Base-by-base conservation (phyloP, 2,329 filamentous ascomycete genomes). In the Uncinocarpus reesii region DNA sequence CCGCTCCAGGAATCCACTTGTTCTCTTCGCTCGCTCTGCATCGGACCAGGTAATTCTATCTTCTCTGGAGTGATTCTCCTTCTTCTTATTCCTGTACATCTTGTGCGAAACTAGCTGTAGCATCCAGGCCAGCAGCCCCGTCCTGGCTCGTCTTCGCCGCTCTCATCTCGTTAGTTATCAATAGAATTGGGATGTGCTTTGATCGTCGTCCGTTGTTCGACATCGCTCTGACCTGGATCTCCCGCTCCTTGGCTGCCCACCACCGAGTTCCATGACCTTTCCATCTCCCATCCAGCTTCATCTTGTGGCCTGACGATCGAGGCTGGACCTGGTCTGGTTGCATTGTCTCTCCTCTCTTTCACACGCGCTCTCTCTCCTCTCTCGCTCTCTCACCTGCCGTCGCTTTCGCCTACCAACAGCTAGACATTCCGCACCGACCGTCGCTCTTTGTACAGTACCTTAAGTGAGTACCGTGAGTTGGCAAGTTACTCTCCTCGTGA, bases 241-340 rank as follows among this genome's bases (percentile, higher is more conserved):
- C 13, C 43, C 43, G 43, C 21, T 46, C 34, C 43, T 46, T 46
- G 43, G 43, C 43, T 38, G 42, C 21, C 37, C 37, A 20, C 34
- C 10, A 35, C n/a, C 8, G 40, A 44, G 42, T 44, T 35, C 34
- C 41, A 43, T 43, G 28, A 28, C 26, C 41, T 18, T 29, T 20
- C 28, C 41, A n/a, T 20, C 38, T 15, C 38, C 24, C 16, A 41
- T 18, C 21, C 36, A 40, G 20, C 26, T 40, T 40, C 36, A 15
- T 8, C 23, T 21, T n/a, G 43, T 37, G 43, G 43, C 43, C 43
- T 46, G 43, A 46, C 43, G 34, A 38, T 46, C 43, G 43, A 46
- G 43, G 43, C 43, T 28, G 43, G 43, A 29, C 43, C 43, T 46
- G 34, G 34, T 46, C 45, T 47, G 44, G 35, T 24, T 47, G 34